Percentiles rank a stretch among this genome's conserved stretches.
phyloP scores from a whole-genome alignment of 78 protist species.

The Salpingoeca rosetta region DNA sequence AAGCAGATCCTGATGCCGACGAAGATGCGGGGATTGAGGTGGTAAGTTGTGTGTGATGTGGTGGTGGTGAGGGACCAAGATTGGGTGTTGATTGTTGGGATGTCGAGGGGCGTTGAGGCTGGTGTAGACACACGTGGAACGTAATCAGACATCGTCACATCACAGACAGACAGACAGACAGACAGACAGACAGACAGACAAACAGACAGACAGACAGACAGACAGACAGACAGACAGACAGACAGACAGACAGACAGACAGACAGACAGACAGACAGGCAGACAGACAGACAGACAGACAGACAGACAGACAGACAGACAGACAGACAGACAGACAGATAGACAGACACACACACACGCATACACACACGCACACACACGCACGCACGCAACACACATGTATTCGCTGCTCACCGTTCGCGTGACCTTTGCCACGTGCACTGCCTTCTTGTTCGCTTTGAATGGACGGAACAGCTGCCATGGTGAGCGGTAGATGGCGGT shows the following conservation, averaged over 20 bases:
- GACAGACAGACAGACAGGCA: background rate
- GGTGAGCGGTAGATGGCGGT: background rate
- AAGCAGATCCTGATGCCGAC: background rate
- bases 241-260: background rate
- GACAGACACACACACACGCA: background rate
- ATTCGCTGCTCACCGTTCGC: no score
- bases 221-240: background rate
- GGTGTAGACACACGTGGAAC: background rate
- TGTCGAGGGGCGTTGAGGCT: background rate
- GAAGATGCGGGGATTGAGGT: background rate
- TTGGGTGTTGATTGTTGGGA: background rate
- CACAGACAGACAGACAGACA: background rate
- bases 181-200: background rate
- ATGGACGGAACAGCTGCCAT: background rate
- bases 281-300: background rate
- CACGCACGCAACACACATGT: no score
- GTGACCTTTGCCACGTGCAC: no score
- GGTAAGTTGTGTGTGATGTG: background rate
- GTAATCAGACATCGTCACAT: background rate
- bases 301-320: background rate
- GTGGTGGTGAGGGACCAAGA: background rate
- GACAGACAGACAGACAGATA: background rate
- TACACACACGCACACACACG: background rate
- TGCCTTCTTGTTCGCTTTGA: background rate
- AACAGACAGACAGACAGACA: background rate